Base-by-base conservation (phyloP, 768 basidiomycete genomes). In the Butyriboletus loyo region DNA sequence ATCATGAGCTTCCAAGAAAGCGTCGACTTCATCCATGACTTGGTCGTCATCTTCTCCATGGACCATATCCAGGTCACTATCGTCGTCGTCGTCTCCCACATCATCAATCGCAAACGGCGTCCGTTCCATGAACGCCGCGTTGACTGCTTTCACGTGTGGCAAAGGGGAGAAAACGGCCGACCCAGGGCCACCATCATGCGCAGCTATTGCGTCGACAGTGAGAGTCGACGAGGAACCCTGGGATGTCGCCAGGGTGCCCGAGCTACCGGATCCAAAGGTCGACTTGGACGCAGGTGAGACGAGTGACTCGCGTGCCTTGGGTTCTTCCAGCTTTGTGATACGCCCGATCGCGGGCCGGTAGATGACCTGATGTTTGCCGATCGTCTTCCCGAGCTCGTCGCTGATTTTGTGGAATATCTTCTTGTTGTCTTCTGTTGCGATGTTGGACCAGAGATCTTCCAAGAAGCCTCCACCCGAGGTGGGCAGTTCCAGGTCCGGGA, bases 101-200 rank as follows among this genome's bases (percentile, higher is more conserved):
- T 94, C 92, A 64, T 99, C 97, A 54, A 98, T 97, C n/a, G 92
- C 92, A 67, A 99, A 99, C 57, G 88, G 87, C 24, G 92, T 93
- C 38, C 96, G 77, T 66, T 96, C 90, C 87, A 95, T 87, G 41
- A 92, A 76, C 28, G 90, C 89, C 30, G 87, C 87, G 57, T 83
- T 88, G 46, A 87, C 89, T 0, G 85, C 86, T 61, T 86, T 77
- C 43, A 91, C 75, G 74, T 88, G 80, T 7, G 86, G 79, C 66
- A 84, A 75, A 21, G 85, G 79, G 24, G 83, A 79, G 39, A 80
- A 74, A 25, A 47, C 30, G 36, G 69, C n/a, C 55, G 73, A 36
- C 34, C 47, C 49, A 37, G 49, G 59, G 4, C 35, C 54, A 5
- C 62, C 14, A 73, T 74, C 25, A 38, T 58, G 56, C 10, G 50